Conservation (phyloP, 495 filamentous ascomycete genomes). For the Patellaria atrata region DNA sequence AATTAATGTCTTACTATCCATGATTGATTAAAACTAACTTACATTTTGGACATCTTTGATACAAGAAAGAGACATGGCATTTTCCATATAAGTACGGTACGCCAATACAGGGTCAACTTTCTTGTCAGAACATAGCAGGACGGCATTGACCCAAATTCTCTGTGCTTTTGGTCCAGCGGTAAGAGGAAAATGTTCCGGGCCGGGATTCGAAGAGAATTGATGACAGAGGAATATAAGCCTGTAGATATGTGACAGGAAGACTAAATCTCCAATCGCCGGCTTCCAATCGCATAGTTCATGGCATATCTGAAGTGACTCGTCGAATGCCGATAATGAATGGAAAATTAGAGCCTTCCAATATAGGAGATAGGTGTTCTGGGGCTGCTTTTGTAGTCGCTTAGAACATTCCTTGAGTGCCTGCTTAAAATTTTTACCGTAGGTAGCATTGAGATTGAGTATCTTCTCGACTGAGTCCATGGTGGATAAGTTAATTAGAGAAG, state of each 20-base stretch:
- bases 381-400: constrained; percentile 3
- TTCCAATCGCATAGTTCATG: constrained; percentile 1
- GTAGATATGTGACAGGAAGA: constrained; percentile 1
- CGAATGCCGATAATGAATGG: neutral
- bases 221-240: no score
- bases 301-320: neutral
- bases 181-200: no score
- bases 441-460: constrained; percentile 1
- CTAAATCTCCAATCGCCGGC: neutral
- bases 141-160: no score
- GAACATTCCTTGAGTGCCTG: constrained; percentile 2
- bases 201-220: no score
- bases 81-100: no score
- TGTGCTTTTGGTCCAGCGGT: no score
- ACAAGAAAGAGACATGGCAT: no score
- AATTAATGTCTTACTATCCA: no score
- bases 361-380: constrained; percentile 1
- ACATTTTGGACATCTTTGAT: no score
- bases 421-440: constrained; percentile 1
- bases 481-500: neutral
- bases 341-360: neutral
- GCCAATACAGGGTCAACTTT: no score
- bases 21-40: no score
- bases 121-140: no score
- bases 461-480: constrained; percentile 3